Evolutionary conservation across 129 eudicot species (phyloP), one percentile per base, ranked within the genome.

Genomic region (Silybum marianum): DNA sequence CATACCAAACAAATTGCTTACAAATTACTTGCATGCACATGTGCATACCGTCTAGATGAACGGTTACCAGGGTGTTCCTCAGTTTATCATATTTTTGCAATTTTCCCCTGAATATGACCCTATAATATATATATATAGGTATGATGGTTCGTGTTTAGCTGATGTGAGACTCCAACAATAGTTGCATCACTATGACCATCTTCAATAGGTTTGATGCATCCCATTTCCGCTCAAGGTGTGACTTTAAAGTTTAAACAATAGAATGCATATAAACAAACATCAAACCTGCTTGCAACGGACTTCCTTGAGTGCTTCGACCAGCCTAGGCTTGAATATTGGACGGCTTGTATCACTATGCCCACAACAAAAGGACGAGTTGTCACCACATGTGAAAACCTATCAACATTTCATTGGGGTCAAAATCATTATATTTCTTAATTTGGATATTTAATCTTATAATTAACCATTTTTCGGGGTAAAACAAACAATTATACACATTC

Each of bases 371-470:
- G 99, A 92, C 65, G 99, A 90, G 86, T 95, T 95, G 75, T 92
- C 99, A 71, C 99, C 99, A 79, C 97, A 95, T 9, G 99, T 92
- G 84, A 90, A 95, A 67, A 95, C 98, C 99, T 95, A 85, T 62
- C n/a, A 73, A 71, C n/a, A 80, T 69, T 69, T 6, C 12, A 44
- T 44, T 65, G 36, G 19, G 63, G 26, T 58, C 22, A 36, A 80
- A 23, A 23, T 21, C 16, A 18, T 25, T 14, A 58, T 2, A 58
- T 22, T 70, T 51, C 48, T 70, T 71, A 22, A 51, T 38, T 58
- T 58, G 23, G 22, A 54, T 18, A 2, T 54, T 5, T 48, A 14
- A 48, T 48, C 62, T 48, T 34, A 34, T 28, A 28, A 28, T 3
- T 28, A 28, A 28, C 30, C 30, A n/a, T n/a, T n/a, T n/a, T n/a